Percentiles rank a stretch among this genome's conserved stretches.
Conservation (phyloP, 163 green algal species). For the Volvox carteri region DNA sequence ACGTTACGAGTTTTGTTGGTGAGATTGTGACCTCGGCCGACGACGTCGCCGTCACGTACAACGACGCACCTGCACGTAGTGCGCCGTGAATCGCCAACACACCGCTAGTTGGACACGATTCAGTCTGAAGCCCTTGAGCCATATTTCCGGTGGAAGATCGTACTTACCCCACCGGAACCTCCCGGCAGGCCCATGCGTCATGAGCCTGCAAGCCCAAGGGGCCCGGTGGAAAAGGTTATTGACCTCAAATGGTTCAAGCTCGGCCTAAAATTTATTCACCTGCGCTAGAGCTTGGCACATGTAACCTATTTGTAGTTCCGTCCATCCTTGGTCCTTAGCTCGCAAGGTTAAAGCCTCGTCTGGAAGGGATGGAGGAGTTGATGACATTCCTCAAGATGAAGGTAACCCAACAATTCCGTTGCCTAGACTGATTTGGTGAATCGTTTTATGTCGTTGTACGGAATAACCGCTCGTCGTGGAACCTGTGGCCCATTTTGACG, state of each 20-base stretch:
- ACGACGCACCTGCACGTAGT: conserved; percentile 84
- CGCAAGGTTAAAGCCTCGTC: not conserved
- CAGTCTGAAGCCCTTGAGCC: too few species aligned
- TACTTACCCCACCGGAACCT: conserved; percentile 70
- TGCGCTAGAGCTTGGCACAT: conserved; percentile 78
- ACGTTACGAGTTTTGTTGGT: conserved; percentile 91
- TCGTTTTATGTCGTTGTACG: conserved; percentile 12
- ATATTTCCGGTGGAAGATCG: too few species aligned
- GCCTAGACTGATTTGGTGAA: too few species aligned
- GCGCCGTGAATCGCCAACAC: not conserved
- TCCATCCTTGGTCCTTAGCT: conserved; percentile 56
- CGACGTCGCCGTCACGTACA: conserved; percentile 71
- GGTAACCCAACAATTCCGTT: too few species aligned
- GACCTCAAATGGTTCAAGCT: too few species aligned
- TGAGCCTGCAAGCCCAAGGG: conserved; percentile 66
- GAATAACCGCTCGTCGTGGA: conserved; percentile 11
- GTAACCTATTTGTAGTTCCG: conserved; percentile 61
- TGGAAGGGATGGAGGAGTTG: not conserved
- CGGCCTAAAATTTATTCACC: conserved; percentile 56
- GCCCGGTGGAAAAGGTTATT: not conserved
- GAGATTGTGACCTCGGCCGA: conserved; percentile 85
- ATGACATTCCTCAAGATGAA: not conserved
- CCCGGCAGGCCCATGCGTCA: conserved; percentile 63
- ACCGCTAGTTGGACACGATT: too few species aligned
- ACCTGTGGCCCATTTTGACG: conserved; percentile 12